Evolutionary conservation across 139 green algal species (phyloP), one percentile per base, ranked within the genome.

Genomic region (Chlorella sp.): DNA sequence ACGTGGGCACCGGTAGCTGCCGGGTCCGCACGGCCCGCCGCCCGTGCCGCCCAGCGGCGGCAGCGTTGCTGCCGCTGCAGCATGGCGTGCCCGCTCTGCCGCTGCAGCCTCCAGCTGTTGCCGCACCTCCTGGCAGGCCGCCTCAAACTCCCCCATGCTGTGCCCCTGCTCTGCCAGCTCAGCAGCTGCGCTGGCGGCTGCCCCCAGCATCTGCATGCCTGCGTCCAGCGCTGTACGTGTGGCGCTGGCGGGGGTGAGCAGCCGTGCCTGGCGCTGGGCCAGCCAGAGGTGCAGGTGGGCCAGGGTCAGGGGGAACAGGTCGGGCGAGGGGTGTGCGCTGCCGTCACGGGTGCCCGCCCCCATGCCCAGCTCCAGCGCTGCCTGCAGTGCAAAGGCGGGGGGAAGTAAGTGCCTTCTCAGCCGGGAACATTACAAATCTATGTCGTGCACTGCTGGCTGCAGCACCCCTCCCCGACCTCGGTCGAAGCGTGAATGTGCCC

Each of bases 241-340:
- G 86, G 89, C 86, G 32, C 75, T 81, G 15, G 36, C 39, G 11
- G 77, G 79, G 1, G 37, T 42, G 21, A 92, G 30, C 36, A 81
- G 42, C 32, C 21, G 24, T 28, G 86, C 61, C 79, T 93, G 81
- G 22, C 73, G 75, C 36, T 61, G 64, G 39, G 91, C 61, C 75
- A 95, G 83, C 91, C 93, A 94, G 40, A 94, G 88, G 22, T 93
- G 81, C 36, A 94, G 78, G 83, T 93, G 89, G 0, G 87, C 73
- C 75, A 91, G 30, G 32, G 89, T 71, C n/a, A 64, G 83, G 19
- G 71, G 69, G 53, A 83, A 90, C 22, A 93, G 60, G 5, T 57
- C 21, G 0, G 48, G 48, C 28, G 57, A 39, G 48, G 48, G 32
- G 2, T 37, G 48, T n/a, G n/a, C n/a, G 48, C 48, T 64, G 21